phyloP scores from a whole-genome alignment of 306 rosid genomes.

The Fagus sylvatica region DNA sequence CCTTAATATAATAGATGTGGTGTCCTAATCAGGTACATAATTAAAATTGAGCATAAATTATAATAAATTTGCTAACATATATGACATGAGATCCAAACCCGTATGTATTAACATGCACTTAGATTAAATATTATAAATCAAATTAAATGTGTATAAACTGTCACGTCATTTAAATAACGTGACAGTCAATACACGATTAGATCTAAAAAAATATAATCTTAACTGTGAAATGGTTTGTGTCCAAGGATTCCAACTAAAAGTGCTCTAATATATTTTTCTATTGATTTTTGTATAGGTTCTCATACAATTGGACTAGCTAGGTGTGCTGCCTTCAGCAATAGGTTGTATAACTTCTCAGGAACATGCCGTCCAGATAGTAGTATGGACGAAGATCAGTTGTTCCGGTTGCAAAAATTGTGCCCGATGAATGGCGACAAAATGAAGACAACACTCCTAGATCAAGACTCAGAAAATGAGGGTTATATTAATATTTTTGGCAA shows the following conservation, averaged over 20 bases:
- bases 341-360: conserved; percentile 70
- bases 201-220: too few species aligned
- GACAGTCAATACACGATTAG: too few species aligned
- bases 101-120: too few species aligned
- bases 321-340: conserved; percentile 62
- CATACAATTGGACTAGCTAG: conserved; percentile 80
- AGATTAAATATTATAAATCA: too few species aligned
- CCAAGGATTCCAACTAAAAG: too few species aligned
- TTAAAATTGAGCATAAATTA: too few species aligned
- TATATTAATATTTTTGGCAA: conserved; percentile 60
- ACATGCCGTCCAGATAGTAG: conserved; percentile 60
- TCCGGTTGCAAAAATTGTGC: conserved; percentile 60
- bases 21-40: conserved; percentile 69
- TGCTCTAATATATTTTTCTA: too few species aligned
- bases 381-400: conserved; percentile 44
- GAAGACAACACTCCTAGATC: conserved; percentile 49
- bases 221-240: too few species aligned
- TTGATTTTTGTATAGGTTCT: conserved; percentile 54
- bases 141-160: too few species aligned
- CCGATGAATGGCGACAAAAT: conserved; percentile 57
- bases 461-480: conserved; percentile 37
- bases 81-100: too few species aligned
- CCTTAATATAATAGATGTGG: conserved; percentile 60
- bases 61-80: too few species aligned
- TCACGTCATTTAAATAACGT: too few species aligned